phyloP scores from a whole-genome alignment of 1,284 basidiomycete species.

The Kwoniella shivajii region DNA sequence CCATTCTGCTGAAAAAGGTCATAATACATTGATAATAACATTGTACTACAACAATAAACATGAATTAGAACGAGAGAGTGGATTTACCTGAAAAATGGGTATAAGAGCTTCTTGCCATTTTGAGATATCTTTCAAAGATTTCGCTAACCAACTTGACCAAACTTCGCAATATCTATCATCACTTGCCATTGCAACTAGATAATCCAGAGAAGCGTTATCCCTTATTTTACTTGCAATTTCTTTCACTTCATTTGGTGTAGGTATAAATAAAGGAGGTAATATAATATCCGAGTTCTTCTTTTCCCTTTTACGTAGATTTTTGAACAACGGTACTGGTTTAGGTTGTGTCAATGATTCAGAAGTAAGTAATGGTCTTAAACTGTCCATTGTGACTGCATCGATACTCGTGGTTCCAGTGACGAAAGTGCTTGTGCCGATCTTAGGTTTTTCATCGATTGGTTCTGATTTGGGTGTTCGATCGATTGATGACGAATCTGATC shows the following conservation, averaged over 20 bases:
- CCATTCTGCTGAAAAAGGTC: neutral
- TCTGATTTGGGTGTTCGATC: slow-evolving; percentile 2
- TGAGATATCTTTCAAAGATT: slow-evolving; percentile 24
- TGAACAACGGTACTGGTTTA: slow-evolving; percentile 32
- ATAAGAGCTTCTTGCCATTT: slow-evolving; percentile 33
- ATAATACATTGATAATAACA: neutral
- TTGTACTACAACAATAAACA: neutral
- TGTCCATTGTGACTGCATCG: slow-evolving; percentile 13
- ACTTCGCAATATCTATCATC: slow-evolving; percentile 25
- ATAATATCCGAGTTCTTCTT: slow-evolving; percentile 8
- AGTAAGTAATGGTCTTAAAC: slow-evolving; percentile 13
- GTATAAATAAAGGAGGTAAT: slow-evolving; percentile 20
- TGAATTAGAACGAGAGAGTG: neutral
- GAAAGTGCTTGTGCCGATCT: too few relatives aligned
- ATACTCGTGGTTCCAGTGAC: too few relatives aligned
- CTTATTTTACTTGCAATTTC: slow-evolving; percentile 28
- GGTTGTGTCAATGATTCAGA: slow-evolving; percentile 12
- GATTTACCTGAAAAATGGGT: slow-evolving; percentile 28
- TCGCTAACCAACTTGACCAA: slow-evolving; percentile 30
- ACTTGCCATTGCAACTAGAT: slow-evolving; percentile 36
- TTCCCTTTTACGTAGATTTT: slow-evolving; percentile 21
- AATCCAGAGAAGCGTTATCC: slow-evolving; percentile 26
- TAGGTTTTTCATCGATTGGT: neutral
- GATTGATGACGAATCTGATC: slow-evolving; percentile 16
- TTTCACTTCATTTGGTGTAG: slow-evolving; percentile 27